Evolutionary conservation across 805 yeast genomes (phyloP).

Genomic region (Sugiyamaella qingdaonensis): DNA sequence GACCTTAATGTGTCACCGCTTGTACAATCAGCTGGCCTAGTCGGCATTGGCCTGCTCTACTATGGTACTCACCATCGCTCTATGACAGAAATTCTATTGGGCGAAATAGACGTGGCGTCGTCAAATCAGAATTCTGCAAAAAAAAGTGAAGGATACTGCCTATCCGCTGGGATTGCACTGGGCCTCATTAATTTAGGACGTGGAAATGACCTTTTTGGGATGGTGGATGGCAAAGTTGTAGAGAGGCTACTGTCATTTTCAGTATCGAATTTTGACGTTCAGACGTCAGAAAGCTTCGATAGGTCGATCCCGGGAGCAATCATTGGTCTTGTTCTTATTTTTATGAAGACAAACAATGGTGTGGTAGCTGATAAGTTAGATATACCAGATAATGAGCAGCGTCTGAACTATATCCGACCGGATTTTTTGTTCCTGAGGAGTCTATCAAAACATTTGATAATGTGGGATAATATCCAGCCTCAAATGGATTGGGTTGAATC

Average conservation of each 20-base stretch:
- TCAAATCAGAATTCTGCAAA: background rate
- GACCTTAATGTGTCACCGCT: conserved; percentile 77
- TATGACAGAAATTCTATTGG: conserved; percentile 73
- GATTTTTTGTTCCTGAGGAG: conserved; percentile 66
- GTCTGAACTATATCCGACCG: conserved; percentile 71
- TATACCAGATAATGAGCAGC: conserved; percentile 55
- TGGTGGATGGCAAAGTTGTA: conserved; percentile 56
- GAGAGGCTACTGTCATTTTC: conserved; percentile 59
- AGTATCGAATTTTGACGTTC: conserved; percentile 51
- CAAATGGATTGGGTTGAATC: conserved; percentile 51
- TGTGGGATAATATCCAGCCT: conserved; percentile 63
- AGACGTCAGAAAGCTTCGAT: conserved; percentile 53
- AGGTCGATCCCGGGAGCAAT: conserved; percentile 69
- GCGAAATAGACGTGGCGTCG: conserved; percentile 46
- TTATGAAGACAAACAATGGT: conserved; percentile 58
- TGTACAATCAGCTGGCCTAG: conserved; percentile 87
- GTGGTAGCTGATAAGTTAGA: conserved; percentile 57
- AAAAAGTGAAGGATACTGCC: conserved; percentile 64
- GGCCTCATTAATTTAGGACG: conserved; percentile 82
- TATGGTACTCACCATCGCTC: conserved; percentile 74
- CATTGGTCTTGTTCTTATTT: conserved; percentile 69
- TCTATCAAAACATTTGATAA: conserved; percentile 57
- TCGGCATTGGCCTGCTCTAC: conserved; percentile 86
- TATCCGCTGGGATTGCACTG: conserved; percentile 83
- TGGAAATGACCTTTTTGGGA: conserved; percentile 56